Percentiles rank a stretch among this genome's conserved stretches.
phyloP scores from a whole-genome alignment of 2,329 filamentous ascomycete genomes.

The Triangularia verruculosa region DNA sequence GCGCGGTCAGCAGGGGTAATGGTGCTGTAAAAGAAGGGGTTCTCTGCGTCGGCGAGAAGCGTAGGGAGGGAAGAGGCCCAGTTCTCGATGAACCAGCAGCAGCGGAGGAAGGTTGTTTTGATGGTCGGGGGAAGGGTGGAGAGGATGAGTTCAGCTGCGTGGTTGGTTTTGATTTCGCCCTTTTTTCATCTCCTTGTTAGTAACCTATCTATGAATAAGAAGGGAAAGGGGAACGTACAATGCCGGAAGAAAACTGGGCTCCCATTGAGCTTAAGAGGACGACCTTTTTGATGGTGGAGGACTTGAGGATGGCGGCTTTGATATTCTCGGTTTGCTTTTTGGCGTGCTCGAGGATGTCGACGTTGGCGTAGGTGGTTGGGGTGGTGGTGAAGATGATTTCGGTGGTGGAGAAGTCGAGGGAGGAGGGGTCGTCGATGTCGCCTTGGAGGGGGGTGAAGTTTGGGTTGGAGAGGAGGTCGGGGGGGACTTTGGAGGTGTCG shows the following conservation, averaged over 20 bases:
- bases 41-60: slow-evolving; percentile 23
- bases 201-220: background rate
- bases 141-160: slow-evolving; percentile 32
- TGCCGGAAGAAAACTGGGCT: slow-evolving; percentile 34
- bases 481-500: slow-evolving; percentile 30
- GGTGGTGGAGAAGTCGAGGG: slow-evolving; percentile 33
- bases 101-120: slow-evolving; percentile 32
- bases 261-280: slow-evolving; percentile 34
- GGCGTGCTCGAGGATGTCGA: slow-evolving; percentile 26
- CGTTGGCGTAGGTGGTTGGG: slow-evolving; percentile 30
- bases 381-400: slow-evolving; percentile 35
- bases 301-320: slow-evolving; percentile 28
- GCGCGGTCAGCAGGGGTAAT: slow-evolving; percentile 35
- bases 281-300: slow-evolving; percentile 30
- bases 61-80: slow-evolving; percentile 33
- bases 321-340: slow-evolving; percentile 27
- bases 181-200: slow-evolving; percentile 15
- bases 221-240: slow-evolving; percentile 25
- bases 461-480: slow-evolving; percentile 27
- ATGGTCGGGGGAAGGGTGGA: slow-evolving; percentile 25
- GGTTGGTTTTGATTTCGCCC: slow-evolving; percentile 39
- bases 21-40: slow-evolving; percentile 35
- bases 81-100: slow-evolving; percentile 40
- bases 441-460: slow-evolving; percentile 32
- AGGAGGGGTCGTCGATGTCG: slow-evolving; percentile 30